A percentile compares a stretch with the other conserved stretches of the same genome.
Conservation (phyloP, 2,329 filamentous ascomycete genomes). For the Phialophora chinensis region DNA sequence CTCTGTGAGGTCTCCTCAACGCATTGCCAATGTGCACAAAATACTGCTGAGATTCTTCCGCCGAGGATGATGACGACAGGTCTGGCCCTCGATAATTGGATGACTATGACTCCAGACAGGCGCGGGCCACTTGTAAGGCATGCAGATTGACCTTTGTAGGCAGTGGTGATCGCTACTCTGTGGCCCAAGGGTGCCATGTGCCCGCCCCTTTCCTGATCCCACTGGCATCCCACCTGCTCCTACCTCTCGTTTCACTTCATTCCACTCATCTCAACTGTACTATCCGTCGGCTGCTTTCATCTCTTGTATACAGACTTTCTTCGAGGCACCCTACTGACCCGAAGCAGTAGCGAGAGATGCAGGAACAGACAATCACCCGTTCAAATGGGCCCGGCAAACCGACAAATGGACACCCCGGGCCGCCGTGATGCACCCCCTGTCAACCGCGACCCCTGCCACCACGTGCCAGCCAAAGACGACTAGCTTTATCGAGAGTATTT, state of each 20-base stretch:
- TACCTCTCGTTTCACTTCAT: neutral
- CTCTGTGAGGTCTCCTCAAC: too few relatives aligned
- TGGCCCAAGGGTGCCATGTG: too few relatives aligned
- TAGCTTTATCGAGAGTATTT: neutral
- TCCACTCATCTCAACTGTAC: neutral
- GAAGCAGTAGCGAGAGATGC: neutral
- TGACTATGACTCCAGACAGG: too few relatives aligned
- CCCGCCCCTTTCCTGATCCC: too few relatives aligned
- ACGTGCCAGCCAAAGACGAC: neutral
- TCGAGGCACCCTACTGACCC: neutral
- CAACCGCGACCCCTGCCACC: neutral
- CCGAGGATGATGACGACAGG: too few relatives aligned
- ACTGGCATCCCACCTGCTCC: neutral
- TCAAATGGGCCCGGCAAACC: neutral
- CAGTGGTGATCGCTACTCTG: too few relatives aligned
- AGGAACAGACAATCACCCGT: neutral
- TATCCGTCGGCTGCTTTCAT: neutral
- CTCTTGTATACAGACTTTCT: neutral
- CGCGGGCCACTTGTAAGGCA: too few relatives aligned
- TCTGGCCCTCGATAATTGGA: too few relatives aligned
- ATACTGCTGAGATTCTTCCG: too few relatives aligned
- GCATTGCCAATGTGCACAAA: too few relatives aligned
- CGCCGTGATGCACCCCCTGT: neutral
- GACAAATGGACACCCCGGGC: neutral
- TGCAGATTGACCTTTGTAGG: too few relatives aligned